These are phyloP conservation scores for Porcisia hertigi DNA, from an alignment of 208 protist species.

Conservation along the genomic window DNA sequence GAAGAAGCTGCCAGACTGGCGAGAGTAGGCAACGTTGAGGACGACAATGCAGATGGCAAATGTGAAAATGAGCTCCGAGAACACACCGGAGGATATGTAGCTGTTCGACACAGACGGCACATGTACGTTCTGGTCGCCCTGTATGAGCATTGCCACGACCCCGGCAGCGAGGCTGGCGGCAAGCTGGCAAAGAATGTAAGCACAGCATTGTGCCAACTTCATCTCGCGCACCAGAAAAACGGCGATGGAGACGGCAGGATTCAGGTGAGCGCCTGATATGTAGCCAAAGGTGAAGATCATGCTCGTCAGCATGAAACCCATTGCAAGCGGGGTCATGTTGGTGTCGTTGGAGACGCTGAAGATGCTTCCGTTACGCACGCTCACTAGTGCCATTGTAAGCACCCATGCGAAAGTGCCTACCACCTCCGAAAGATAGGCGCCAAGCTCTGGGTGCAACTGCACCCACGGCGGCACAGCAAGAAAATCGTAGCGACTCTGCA, in stretches of 20 bases:
- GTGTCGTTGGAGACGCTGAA: constrained; percentile 57
- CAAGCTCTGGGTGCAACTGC: constrained; percentile 77
- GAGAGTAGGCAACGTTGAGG: constrained; percentile 74
- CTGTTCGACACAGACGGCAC: constrained; percentile 54
- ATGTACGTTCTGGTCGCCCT: constrained; percentile 68
- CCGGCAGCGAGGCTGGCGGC: constrained; percentile 63
- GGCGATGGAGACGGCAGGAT: constrained; percentile 80
- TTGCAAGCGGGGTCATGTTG: constrained; percentile 73
- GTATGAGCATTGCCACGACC: constrained; percentile 76
- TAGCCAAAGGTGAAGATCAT: constrained; percentile 88
- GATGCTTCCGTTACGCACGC: constrained; percentile 69
- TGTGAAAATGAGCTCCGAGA: constrained; percentile 84
- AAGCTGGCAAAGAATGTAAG: constrained; percentile 76
- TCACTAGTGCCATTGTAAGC: constrained; percentile 70
- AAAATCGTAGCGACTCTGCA: constrained; percentile 66
- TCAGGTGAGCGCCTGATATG: constrained; percentile 82
- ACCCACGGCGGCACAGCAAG: constrained; percentile 84
- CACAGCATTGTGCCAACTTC: constrained; percentile 45
- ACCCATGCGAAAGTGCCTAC: constrained; percentile 83
- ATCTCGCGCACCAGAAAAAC: constrained; percentile 70
- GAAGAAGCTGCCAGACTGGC: constrained; percentile 75
- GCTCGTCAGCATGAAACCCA: constrained; percentile 84
- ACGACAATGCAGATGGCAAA: constrained; percentile 77
- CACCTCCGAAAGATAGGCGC: constrained; percentile 75
- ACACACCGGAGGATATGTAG: constrained; percentile 74